Evolutionary conservation across 345 rosid species (phyloP), one percentile per base, ranked within the genome.

Genomic region (Sapria himalayana): DNA sequence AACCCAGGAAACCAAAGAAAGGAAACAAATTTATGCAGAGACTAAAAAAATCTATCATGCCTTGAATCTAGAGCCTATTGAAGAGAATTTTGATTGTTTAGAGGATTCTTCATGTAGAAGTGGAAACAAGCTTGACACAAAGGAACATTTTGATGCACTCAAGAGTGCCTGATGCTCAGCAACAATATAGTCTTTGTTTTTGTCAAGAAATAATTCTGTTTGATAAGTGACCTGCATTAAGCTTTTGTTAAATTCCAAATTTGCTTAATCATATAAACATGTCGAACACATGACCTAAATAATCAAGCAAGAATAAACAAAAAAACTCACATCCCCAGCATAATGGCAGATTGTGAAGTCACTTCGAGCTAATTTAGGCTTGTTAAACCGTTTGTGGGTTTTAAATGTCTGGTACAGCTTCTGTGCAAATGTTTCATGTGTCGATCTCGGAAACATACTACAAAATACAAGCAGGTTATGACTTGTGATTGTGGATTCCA

Each of bases 41-140:
- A 46, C 49, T 38, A 47, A 43, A 49, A 29, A 53, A 56, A 35
- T n/a, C 34, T 24, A 49, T 16, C 57, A 45, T 36, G 84, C 99
- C 99, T 89, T 89, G 66, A 82, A 89, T 46, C 99, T 80, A 58
- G 99, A 70, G 65, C 99, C 99, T n/a, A 89, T 89, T 10, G 99
- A 89, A 39, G 99, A 89, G 61, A 89, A 89, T 54, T 89, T 89
- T 27, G 99, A 76, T 49, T 74, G 65, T 51, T 89, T 84, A 47
- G 95, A 76, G 35, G 85, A 74, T 29, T 89, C 95, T 58, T 82
- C 77, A 9, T 92, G 61, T 55, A 64, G 52, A 55, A 46, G 72
- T 16, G 79, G 92, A 53, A 89, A 89, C 66, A 89, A 59, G 41
- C 73, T 66, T 16, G 81, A 66, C 51, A 84, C 95, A 46, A 89